Percentiles rank a stretch among this genome's conserved stretches.
These are phyloP conservation scores for Dictyostelium citrinum DNA, from an alignment of 78 protist species.

Conservation along the genomic window DNA sequence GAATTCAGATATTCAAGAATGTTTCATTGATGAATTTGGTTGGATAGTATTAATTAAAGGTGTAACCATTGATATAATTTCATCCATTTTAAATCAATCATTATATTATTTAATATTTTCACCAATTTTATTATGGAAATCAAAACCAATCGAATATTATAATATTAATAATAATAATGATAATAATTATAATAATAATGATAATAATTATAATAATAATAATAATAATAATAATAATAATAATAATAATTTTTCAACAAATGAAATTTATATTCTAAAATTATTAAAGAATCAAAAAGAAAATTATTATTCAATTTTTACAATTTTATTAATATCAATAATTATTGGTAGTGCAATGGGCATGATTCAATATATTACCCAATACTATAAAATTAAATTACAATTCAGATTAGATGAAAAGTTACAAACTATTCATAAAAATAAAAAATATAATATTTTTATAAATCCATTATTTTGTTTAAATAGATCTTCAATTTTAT, in stretches of 20 bases:
- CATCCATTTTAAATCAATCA: neutral
- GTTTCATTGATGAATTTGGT: slow-evolving; percentile 75
- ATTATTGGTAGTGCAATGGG: neutral
- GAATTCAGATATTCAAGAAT: slow-evolving; percentile 15
- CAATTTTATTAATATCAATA: neutral
- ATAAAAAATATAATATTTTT: neutral
- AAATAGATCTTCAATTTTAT: neutral
- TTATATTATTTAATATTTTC: neutral
- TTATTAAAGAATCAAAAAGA: neutral
- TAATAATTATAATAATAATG: neutral
- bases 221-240: neutral
- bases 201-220: neutral
- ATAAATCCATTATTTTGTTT: neutral
- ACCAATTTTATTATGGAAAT: slow-evolving; percentile 17
- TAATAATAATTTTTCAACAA: neutral
- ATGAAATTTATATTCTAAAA: neutral
- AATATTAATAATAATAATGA: neutral
- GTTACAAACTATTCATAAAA: neutral
- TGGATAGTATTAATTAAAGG: slow-evolving; percentile 50
- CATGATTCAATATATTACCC: neutral
- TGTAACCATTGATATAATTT: neutral
- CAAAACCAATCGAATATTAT: slow-evolving; percentile 12
- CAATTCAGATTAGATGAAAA: slow-evolving; percentile 16
- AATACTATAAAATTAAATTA: slow-evolving; percentile 5
- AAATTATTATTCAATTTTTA: neutral